Evolutionary conservation across 306 rosid species (phyloP).

Genomic region (Malus sieversii): DNA sequence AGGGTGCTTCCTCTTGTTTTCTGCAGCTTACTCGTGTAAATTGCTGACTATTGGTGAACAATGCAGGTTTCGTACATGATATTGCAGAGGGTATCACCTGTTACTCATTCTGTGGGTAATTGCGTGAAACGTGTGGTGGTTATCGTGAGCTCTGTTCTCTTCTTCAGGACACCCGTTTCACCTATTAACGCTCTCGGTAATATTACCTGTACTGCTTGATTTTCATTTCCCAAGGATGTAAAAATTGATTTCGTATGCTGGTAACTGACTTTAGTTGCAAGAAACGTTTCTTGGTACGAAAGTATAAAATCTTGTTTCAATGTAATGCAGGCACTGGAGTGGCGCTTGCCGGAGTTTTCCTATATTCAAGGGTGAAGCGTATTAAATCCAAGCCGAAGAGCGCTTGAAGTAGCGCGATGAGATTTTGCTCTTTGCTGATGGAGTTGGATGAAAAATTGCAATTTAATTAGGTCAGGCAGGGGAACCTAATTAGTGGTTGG

Average conservation of each 20-base stretch:
- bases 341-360: slow-evolving; percentile 89
- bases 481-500: not conserved
- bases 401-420: slow-evolving; percentile 31
- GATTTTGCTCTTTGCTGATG: slow-evolving; percentile 26
- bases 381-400: slow-evolving; percentile 76
- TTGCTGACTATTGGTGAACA: slow-evolving; percentile 15
- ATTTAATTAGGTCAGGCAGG: slow-evolving; percentile 30
- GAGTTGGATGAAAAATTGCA: slow-evolving; percentile 4
- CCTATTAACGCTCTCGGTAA: slow-evolving; percentile 77
- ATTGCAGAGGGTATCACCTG: slow-evolving; percentile 91
- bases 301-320: not conserved
- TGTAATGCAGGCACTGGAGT: slow-evolving; percentile 67
- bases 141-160: slow-evolving; percentile 85
- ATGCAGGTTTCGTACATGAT: slow-evolving; percentile 94
- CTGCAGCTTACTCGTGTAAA: not conserved
- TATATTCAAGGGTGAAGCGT: slow-evolving; percentile 80
- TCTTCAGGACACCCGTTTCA: slow-evolving; percentile 84
- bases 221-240: not conserved
- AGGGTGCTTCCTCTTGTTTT: not conserved
- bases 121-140: slow-evolving; percentile 95
- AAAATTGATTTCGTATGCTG: not conserved
- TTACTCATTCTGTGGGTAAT: slow-evolving; percentile 87
- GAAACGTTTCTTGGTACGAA: not conserved
- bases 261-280: not conserved
- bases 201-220: slow-evolving; percentile 2